phyloP scores from a whole-genome alignment of 192 early-diverging fungal species.

The Gamsiella multidivaricata region DNA sequence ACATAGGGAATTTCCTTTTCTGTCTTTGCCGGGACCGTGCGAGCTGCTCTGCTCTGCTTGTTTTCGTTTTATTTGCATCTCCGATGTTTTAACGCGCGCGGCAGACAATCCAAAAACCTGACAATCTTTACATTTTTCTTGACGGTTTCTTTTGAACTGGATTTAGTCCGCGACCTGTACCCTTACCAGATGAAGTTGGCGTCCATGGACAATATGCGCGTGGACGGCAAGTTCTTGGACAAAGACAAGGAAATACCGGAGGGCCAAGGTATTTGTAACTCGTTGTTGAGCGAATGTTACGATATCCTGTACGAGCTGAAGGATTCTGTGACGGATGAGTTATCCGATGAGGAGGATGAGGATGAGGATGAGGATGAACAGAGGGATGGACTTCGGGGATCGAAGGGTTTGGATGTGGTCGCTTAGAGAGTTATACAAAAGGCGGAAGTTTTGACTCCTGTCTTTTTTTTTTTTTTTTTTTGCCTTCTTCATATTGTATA shows the following conservation, averaged over 20 bases:
- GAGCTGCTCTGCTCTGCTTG: neutral
- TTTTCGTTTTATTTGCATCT: neutral
- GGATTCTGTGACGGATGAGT: conserved; percentile 61
- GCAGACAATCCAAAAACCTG: too few species aligned
- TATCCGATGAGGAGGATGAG: conserved; percentile 11
- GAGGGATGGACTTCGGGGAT: conserved; percentile 32
- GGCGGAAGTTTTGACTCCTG: neutral
- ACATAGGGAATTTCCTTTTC: too few species aligned
- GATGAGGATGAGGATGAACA: conserved; percentile 9
- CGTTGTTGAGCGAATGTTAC: conserved; percentile 89
- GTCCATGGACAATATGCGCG: conserved; percentile 81
- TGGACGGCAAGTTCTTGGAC: conserved; percentile 88
- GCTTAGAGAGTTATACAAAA: conserved; percentile 18
- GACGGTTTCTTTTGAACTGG: too few species aligned
- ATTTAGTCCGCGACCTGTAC: conserved; percentile 78
- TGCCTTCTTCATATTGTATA: neutral
- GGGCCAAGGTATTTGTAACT: conserved; percentile 88
- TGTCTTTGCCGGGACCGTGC: neutral
- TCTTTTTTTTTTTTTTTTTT: neutral
- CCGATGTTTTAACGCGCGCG: too few species aligned
- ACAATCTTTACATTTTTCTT: too few species aligned
- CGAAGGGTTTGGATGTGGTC: conserved; percentile 43
- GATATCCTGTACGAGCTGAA: conserved; percentile 84
- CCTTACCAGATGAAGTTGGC: conserved; percentile 92
- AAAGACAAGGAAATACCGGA: conserved; percentile 84